These are phyloP conservation scores for Malus orientalis DNA, from an alignment of 306 rosid genomes.

Conservation along the genomic window DNA sequence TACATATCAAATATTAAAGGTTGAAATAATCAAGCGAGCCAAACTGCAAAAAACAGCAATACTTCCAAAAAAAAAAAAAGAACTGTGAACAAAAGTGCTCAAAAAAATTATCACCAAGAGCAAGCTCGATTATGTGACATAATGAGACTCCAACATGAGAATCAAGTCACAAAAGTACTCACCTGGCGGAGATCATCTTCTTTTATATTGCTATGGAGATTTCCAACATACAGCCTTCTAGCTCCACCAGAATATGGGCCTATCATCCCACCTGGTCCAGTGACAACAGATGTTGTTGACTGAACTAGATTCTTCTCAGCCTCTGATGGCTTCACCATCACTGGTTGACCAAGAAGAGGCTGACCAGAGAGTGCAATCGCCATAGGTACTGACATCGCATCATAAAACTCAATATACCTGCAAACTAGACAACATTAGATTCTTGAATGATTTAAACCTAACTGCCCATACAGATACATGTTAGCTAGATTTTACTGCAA, in stretches of 20 bases:
- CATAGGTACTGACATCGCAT: slow-evolving; percentile 97
- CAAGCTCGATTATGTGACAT: neutral
- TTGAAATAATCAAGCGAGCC: slow-evolving; percentile 6
- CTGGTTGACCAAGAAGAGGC: slow-evolving; percentile 82
- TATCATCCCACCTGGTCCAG: slow-evolving; percentile 46
- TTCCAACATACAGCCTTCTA: slow-evolving; percentile 90
- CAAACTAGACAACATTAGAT: neutral
- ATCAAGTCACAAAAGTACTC: slow-evolving; percentile 1
- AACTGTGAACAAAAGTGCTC: neutral
- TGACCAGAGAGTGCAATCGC: slow-evolving; percentile 97
- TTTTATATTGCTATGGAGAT: slow-evolving; percentile 73
- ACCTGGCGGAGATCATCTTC: slow-evolving; percentile 91
- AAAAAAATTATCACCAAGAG: neutral
- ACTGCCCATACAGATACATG: neutral
- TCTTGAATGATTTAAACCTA: neutral
- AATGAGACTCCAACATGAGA: neutral
- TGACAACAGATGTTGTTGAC: slow-evolving; percentile 49
- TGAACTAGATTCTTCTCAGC: slow-evolving; percentile 97
- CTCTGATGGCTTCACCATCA: slow-evolving; percentile 99
- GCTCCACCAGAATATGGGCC: slow-evolving; percentile 97
- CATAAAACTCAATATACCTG: slow-evolving; percentile 87
- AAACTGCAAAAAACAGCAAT: neutral
- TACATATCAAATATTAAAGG: slow-evolving; percentile 5
- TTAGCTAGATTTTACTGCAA: neutral
- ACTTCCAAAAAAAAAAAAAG: neutral